Base-by-base conservation (phyloP, 257 asterid genomes). In the Leptodermis oblonga region DNA sequence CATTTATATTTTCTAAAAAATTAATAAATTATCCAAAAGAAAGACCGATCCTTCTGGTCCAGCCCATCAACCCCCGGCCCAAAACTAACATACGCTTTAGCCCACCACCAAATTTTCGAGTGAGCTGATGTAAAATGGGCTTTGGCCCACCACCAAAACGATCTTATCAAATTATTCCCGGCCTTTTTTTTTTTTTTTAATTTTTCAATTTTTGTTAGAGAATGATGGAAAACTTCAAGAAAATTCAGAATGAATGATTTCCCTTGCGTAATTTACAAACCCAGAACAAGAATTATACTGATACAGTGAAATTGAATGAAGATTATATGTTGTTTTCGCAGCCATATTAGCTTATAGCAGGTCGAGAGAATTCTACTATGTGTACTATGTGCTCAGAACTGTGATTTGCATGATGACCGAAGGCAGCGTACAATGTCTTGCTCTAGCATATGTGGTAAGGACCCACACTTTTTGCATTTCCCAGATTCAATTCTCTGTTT, bases 371-470 rank as follows among this genome's bases (percentile, higher is more conserved):
- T 88, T 71, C 81, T 90, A 81, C 82, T 92, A 88, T 28, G 88
- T 86, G 53, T 92, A 88, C 71, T 92, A 72, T 33, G 85, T 77
- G 65, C 84, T 90, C 67, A 87, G 76, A 61, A 86, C 95, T 23
- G 69, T 92, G 48, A 84, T 82, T 68, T 69, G 90, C 70, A 92
- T 92, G 96, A 80, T 79, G 42, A 79, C 85, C 53, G 96, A 85
- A 69, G 98, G 97, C 69, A 92, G 96, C 22, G 90, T 87, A 30
- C 92, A 85, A 65, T 86, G 82, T 74, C 88, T 92, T 68, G 90
- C 98, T 75, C 90, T 92, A 58, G 96, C 98, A 9, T 92, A 88
- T 59, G 97, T 88, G 92, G 98, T 92, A 78, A 67, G 39, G 20
- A 23, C 20, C 37, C 33, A 33, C 34, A 17, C 4, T 15, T 1